These are phyloP conservation scores for Talaromyces amestolkiae DNA, from an alignment of 2,329 filamentous ascomycete genomes.

Conservation along the genomic window DNA sequence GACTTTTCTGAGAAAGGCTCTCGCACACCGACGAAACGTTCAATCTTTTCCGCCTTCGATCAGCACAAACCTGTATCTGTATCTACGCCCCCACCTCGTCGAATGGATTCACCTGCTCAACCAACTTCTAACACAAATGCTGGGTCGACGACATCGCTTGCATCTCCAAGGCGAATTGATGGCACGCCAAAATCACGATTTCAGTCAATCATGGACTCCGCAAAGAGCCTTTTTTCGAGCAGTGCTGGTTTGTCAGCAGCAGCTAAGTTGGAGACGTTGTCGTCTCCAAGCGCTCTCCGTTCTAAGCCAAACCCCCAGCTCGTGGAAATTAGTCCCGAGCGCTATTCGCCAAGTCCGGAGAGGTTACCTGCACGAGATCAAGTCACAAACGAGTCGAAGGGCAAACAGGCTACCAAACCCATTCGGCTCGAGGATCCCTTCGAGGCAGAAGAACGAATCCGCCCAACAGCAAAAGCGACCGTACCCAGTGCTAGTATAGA, in stretches of 20 bases:
- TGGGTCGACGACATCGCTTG: slow-evolving; percentile 56
- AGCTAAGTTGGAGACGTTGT: slow-evolving; percentile 56
- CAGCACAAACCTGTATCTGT: slow-evolving; percentile 62
- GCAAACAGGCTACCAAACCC: slow-evolving; percentile 24
- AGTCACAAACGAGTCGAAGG: slow-evolving; percentile 57
- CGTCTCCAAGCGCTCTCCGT: slow-evolving; percentile 37
- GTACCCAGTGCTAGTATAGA: slow-evolving; percentile 29
- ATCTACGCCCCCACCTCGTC: slow-evolving; percentile 54
- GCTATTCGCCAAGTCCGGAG: slow-evolving; percentile 25
- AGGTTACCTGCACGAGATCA: slow-evolving; percentile 44
- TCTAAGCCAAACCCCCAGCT: slow-evolving; percentile 29
- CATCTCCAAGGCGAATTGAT: slow-evolving; percentile 61
- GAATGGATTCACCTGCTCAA: slow-evolving; percentile 57
- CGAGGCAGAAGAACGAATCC: slow-evolving; percentile 21
- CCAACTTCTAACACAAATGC: slow-evolving; percentile 58
- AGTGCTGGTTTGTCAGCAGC: slow-evolving; percentile 61
- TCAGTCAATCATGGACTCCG: slow-evolving; percentile 84
- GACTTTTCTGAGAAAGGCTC: slow-evolving; percentile 30
- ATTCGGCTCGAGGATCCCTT: slow-evolving; percentile 32
- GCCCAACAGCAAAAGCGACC: slow-evolving; percentile 34
- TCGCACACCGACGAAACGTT: slow-evolving; percentile 17
- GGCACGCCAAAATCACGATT: slow-evolving; percentile 89
- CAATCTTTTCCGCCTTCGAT: slow-evolving; percentile 43
- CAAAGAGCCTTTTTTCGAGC: slow-evolving; percentile 80
- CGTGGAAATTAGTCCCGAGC: slow-evolving; percentile 20